phyloP scores from a whole-genome alignment of 768 basidiomycete species.

The Psilocybe tampanensis region DNA sequence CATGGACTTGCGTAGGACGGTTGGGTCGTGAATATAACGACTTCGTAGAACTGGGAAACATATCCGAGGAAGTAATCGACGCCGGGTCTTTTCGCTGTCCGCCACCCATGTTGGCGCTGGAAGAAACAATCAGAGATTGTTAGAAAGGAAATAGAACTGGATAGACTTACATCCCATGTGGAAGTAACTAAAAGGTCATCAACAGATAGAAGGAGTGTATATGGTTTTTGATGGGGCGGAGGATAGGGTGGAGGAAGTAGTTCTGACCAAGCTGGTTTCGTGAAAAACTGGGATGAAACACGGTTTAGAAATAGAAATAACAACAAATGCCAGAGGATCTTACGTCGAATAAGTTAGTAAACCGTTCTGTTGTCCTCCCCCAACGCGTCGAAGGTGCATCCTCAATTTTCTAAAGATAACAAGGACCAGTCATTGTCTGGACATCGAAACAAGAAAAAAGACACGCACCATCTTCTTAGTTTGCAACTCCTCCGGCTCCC shows the following conservation, averaged over 20 bases:
- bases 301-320: background rate
- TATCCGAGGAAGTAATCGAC: constrained; percentile 98
- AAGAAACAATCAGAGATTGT: background rate
- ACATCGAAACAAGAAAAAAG: background rate
- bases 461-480: constrained; percentile 59
- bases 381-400: constrained; percentile 63
- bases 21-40: constrained; percentile 94
- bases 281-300: constrained; percentile 66
- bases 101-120: constrained; percentile 92
- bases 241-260: constrained; percentile 88
- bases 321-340: constrained; percentile 23
- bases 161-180: constrained; percentile 87
- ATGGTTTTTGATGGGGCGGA: constrained; percentile 82
- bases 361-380: constrained; percentile 65
- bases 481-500: constrained; percentile 73
- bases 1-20: constrained; percentile 82
- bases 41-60: constrained; percentile 96
- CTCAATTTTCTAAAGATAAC: constrained; percentile 48
- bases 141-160: background rate
- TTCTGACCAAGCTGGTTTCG: constrained; percentile 91
- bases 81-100: constrained; percentile 96
- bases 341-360: constrained; percentile 71
- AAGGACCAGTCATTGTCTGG: background rate
- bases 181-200: constrained; percentile 92
- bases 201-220: constrained; percentile 87